These are phyloP conservation scores for Pisolithus orientalis DNA, from an alignment of 768 basidiomycete species.

Conservation along the genomic window DNA sequence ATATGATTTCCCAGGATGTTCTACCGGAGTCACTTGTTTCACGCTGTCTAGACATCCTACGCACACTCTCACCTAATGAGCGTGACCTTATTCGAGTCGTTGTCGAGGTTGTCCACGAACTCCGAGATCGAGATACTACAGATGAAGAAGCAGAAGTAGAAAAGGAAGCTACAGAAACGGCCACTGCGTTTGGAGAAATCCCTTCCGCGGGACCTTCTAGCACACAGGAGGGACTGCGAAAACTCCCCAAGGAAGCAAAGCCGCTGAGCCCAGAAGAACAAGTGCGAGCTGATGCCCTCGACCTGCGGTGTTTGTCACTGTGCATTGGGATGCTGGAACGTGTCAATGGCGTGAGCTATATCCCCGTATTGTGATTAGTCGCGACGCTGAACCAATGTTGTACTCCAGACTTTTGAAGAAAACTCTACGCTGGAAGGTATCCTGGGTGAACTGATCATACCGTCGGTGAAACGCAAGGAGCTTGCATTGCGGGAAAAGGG, in stretches of 20 bases:
- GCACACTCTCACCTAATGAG: conserved; percentile 65
- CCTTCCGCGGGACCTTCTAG: conserved; percentile 13
- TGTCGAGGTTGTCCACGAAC: conserved; percentile 80
- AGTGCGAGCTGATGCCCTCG: conserved; percentile 51
- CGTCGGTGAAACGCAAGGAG: conserved; percentile 86
- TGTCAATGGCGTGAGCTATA: conserved; percentile 64
- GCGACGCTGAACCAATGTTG: background rate
- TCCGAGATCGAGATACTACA: conserved; percentile 44
- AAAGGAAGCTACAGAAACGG: conserved; percentile 22
- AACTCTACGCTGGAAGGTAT: conserved; percentile 65
- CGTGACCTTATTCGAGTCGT: conserved; percentile 82
- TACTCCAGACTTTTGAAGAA: conserved; percentile 48
- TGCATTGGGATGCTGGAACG: conserved; percentile 83
- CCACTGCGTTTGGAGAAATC: conserved; percentile 23
- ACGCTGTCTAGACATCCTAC: conserved; percentile 77
- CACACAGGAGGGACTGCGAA: conserved; percentile 12
- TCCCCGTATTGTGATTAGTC: background rate
- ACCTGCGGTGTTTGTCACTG: conserved; percentile 68
- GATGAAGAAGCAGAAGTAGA: conserved; percentile 36
- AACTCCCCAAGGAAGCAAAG: conserved; percentile 26
- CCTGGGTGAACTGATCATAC: conserved; percentile 80
- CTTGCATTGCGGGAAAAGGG: conserved; percentile 58
- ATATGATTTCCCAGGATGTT: conserved; percentile 69
- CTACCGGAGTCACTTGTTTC: conserved; percentile 68
- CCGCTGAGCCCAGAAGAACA: conserved; percentile 58